A percentile compares a stretch with the other conserved stretches of the same genome.
Conservation (phyloP, 345 rosid genomes). For the Orychophragmus violaceus region DNA sequence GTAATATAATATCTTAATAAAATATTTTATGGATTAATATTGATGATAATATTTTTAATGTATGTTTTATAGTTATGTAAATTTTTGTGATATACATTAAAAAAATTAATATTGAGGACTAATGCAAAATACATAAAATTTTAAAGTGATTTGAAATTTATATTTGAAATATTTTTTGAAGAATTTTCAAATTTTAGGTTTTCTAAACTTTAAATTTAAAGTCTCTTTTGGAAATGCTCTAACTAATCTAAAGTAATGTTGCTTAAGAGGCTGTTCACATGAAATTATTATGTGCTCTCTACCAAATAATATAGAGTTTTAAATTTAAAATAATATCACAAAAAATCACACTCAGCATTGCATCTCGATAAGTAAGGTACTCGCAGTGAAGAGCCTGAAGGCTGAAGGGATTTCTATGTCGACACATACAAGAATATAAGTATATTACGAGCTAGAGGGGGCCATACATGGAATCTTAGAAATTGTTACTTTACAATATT, state of each 20-base stretch:
- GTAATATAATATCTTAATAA: no score
- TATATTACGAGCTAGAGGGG: neutral
- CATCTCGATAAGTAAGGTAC: neutral
- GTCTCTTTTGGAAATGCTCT: no score
- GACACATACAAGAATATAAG: neutral
- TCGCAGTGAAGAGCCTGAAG: neutral
- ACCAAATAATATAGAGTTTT: neutral
- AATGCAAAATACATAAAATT: no score
- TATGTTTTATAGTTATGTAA: no score
- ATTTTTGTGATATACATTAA: no score
- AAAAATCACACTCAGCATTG: neutral
- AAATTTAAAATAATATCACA: neutral
- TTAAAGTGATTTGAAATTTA: no score
- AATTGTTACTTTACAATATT: neutral
- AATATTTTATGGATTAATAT: no score
- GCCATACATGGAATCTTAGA: neutral
- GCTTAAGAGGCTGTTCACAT: constrained; percentile 4
- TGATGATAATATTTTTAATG: no score
- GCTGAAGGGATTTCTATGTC: neutral
- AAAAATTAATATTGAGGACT: no score
- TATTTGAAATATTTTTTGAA: no score
- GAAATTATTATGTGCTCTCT: neutral
- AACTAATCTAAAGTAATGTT: constrained; percentile 11
- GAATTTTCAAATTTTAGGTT: no score
- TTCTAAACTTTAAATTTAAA: no score